A percentile compares a stretch with the other conserved stretches of the same genome.
Conservation (phyloP, 2,329 filamentous ascomycete genomes). For the Zymoseptoria pseudotritici region DNA sequence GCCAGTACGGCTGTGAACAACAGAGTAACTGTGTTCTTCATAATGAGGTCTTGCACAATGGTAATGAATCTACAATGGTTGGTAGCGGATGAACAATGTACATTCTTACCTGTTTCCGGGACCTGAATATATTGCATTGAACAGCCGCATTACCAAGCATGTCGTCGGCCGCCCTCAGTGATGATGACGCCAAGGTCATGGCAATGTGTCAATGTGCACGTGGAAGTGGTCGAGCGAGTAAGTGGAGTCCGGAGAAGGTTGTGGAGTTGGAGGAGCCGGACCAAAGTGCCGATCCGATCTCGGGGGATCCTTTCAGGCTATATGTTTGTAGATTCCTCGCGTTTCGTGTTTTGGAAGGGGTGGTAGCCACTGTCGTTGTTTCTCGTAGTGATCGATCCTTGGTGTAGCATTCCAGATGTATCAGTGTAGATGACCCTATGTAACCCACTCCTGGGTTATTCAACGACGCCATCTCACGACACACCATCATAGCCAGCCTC, state of each 20-base stretch:
- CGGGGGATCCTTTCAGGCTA: neutral
- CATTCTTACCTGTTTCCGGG: too few species aligned
- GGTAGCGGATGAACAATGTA: too few species aligned
- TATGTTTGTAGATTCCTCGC: neutral
- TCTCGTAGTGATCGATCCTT: too few species aligned
- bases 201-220: neutral
- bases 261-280: neutral
- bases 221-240: neutral
- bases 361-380: too few species aligned
- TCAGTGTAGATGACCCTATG: neutral
- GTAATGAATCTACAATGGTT: too few species aligned
- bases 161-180: neutral
- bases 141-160: neutral
- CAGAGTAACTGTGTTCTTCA: slow-evolving; percentile 1
- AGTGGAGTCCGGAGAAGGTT: neutral
- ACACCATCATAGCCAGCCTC: slow-evolving; percentile 33
- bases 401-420: neutral
- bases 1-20: slow-evolving; percentile 7
- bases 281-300: neutral
- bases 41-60: neutral
- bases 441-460: neutral
- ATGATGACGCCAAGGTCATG: neutral
- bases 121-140: neutral
- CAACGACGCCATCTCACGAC: neutral
- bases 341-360: too few species aligned